phyloP scores from a whole-genome alignment of 148 eudicot species.

The Silene uniflora region DNA sequence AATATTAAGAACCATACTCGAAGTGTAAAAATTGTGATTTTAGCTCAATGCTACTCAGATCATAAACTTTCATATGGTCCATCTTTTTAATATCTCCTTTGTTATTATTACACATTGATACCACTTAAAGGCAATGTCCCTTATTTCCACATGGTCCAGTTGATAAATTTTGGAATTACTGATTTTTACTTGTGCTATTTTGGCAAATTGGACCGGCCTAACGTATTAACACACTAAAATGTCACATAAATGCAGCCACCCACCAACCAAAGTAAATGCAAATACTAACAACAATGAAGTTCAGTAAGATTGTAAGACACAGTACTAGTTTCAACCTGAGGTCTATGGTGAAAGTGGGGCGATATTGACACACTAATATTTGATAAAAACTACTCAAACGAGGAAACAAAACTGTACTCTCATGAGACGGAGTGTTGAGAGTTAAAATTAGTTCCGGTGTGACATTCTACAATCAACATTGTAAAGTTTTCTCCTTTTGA shows the following conservation, averaged over 20 bases:
- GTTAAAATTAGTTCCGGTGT: too few species aligned
- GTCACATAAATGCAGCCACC: conserved; percentile 15
- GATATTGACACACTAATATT: background rate
- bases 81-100: background rate
- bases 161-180: background rate
- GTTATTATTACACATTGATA: background rate
- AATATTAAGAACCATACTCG: too few species aligned
- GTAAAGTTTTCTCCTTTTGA: too few species aligned
- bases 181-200: background rate
- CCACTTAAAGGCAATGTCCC: background rate
- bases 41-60: background rate
- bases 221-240: background rate
- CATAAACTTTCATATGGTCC: background rate
- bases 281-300: conserved; percentile 5
- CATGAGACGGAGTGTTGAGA: too few species aligned
- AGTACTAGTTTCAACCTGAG: background rate
- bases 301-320: background rate
- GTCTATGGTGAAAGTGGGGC: background rate
- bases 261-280: conserved; percentile 20
- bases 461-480: too few species aligned
- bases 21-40: background rate
- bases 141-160: background rate
- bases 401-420: too few species aligned
- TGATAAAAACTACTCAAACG: background rate
- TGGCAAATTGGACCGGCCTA: background rate